Evolutionary conservation across 179 eudicot species (phyloP).

Genomic region (Spergularia azorica): DNA sequence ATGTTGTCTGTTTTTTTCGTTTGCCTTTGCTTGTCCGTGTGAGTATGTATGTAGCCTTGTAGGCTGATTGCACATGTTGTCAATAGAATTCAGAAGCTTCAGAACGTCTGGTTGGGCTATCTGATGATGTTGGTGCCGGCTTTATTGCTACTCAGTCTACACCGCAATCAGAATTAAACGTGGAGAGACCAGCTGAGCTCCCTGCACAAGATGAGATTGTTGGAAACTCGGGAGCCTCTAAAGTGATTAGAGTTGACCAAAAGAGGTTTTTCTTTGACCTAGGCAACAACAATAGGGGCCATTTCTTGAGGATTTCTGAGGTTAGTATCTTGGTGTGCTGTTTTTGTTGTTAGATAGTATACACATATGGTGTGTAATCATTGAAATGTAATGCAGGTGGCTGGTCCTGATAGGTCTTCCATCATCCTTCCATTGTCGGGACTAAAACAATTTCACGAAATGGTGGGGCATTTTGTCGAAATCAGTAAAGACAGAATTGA

Average conservation of each 20-base stretch:
- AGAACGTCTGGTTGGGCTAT: constrained; percentile 85
- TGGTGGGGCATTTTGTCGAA: constrained; percentile 93
- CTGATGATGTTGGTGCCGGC: constrained; percentile 98
- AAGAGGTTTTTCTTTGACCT: constrained; percentile 99
- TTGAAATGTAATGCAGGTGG: constrained; percentile 57
- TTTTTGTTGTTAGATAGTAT: neutral
- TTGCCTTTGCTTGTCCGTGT: constrained; percentile 2
- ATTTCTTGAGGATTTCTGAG: constrained; percentile 90
- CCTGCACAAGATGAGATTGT: constrained; percentile 60
- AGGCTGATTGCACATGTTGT: constrained; percentile 18
- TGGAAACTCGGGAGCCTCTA: constrained; percentile 65
- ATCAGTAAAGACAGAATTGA: constrained; percentile 80
- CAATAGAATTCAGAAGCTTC: constrained; percentile 68
- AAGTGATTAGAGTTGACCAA: constrained; percentile 93
- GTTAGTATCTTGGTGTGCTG: constrained; percentile 28
- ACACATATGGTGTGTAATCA: neutral
- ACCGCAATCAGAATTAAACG: constrained; percentile 52
- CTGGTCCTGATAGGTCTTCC: constrained; percentile 89
- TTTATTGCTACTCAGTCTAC: constrained; percentile 77
- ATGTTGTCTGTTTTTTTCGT: neutral
- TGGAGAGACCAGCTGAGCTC: constrained; percentile 65
- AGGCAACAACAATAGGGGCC: constrained; percentile 93
- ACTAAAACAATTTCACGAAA: constrained; percentile 84
- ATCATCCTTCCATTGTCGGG: constrained; percentile 95
- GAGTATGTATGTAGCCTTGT: neutral